Evolutionary conservation across 163 green algal species (phyloP), one percentile per base, ranked within the genome.

Genomic region (Scenedesmus sp.): DNA sequence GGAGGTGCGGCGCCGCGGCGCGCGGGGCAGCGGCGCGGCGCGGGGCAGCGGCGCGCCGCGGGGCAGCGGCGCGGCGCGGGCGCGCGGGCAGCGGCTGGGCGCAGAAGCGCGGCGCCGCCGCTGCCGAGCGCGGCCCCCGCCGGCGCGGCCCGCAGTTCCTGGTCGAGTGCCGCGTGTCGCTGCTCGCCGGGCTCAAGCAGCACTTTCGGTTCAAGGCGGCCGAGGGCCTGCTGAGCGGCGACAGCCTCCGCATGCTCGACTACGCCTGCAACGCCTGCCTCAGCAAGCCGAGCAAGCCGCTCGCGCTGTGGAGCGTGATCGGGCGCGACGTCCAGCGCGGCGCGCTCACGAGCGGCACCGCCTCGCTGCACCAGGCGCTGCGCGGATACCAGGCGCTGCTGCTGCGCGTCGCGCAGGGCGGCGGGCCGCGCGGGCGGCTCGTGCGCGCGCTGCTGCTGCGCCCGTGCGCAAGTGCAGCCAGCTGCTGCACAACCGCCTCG

Each of bases 241-340:
- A 51, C 56, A 84, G 90, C n/a, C 78, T 92, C 48, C 82, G 90
- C 24, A 78, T 94, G 39, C 84, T 96, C 65, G 86, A 92, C 71
- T 84, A 84, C 20, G 86, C 83, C 29, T 94, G 89, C 63, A 87
- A 93, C 44, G 24, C 48, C 4, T 48, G 29, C 44, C 60, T 86
- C 51, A 48, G 31, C 7, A 34, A 56, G 3, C 73, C 73, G 17
- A n/a, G 22, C 22, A 1, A 66, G 50, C 45, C 84, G n/a, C 70
- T 93, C 56, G 79, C 86, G 33, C 47, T 90, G 56, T 90, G 85
- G 82, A 20, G 18, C 24, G 7, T 47, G 39, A 39, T 75, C 5
- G 47, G 47, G n/a, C 20, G 22, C 10, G 67, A 76, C 50, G 64
- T 76, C 67, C 28, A 53, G 29, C 20, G 33, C 11, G 31, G 51